Base-by-base conservation (phyloP, 768 basidiomycete genomes). In the Kwoniella europaea region DNA sequence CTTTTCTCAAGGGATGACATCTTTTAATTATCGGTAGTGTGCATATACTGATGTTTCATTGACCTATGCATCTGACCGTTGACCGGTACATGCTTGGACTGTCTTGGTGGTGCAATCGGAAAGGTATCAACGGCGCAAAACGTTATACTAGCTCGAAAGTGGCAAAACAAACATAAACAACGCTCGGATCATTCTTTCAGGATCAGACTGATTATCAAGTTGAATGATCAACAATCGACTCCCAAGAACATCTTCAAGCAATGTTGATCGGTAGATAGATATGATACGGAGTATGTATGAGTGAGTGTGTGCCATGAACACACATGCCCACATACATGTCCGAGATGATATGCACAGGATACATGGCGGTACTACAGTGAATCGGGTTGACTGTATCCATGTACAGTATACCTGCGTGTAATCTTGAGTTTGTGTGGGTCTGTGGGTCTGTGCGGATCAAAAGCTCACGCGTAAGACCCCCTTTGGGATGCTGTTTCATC, bases 391-490 rank as follows among this genome's bases (percentile, higher is more conserved):
- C 13, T 54, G 63, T 64, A 15, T 64, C 18, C 9, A 10, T 10
- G 22, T 52, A 3, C 15, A 10, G 22, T 52, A 3, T 24, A 10
- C 27, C 27, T 27, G 27, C 4, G 27, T 27, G 27, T 3, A 27
- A 2, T 1, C 27, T 27, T 44, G 18, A 24, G 12, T 44, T 22
- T 20, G 2, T 20, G 46, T 1, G 18, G 3, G 5, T 10, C 4
- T 15, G 50, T 20, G 20, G 63, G 46, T 64, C 63, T 64, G 63
- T 64, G 63, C 63, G 63, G 50, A 64, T 64, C 63, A 53, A 64
- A 64, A 43, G 63, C 46, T 54, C 63, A 64, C 63, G 41, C 50
- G 35, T 43, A 27, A 13, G 12, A 20, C 46, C 50, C 46, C 63
- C 41, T 55, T 55, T 18, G 16, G n/a, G 16, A 29, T 35, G 6